These are phyloP conservation scores for Apiospora sp. DNA, from an alignment of 2,329 filamentous ascomycete genomes.

Conservation along the genomic window DNA sequence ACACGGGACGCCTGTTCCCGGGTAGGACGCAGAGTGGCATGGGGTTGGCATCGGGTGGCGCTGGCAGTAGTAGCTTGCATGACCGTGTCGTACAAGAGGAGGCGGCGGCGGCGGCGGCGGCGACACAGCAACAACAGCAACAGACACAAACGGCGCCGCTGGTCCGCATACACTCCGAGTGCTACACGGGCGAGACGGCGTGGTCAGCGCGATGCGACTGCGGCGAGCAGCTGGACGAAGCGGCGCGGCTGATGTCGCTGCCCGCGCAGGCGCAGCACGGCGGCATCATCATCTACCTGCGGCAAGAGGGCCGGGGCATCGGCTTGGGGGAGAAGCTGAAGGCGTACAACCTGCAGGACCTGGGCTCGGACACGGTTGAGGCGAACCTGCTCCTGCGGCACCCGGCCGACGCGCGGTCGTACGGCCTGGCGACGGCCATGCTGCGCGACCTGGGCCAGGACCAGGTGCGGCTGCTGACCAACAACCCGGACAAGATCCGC, in stretches of 20 bases:
- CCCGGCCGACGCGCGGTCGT: slow-evolving; percentile 92
- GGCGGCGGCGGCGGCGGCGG: not conserved
- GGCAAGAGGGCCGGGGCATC: slow-evolving; percentile 95
- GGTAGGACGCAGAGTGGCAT: slow-evolving; percentile 80
- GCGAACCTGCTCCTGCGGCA: slow-evolving; percentile 91
- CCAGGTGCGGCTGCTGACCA: slow-evolving; percentile 86
- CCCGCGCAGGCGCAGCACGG: slow-evolving; percentile 67
- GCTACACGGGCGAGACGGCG: slow-evolving; percentile 97
- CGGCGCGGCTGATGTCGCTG: slow-evolving; percentile 88
- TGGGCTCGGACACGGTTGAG: slow-evolving; percentile 97
- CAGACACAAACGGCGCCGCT: slow-evolving; percentile 63
- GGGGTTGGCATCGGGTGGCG: slow-evolving; percentile 40
- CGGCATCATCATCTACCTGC: slow-evolving; percentile 93
- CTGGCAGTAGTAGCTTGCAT: slow-evolving; percentile 32
- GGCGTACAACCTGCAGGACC: slow-evolving; percentile 95
- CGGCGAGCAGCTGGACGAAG: slow-evolving; percentile 96
- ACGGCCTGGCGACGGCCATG: slow-evolving; percentile 96
- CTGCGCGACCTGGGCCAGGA: slow-evolving; percentile 82
- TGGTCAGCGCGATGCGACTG: slow-evolving; percentile 99
- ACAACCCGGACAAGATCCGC: slow-evolving; percentile 96
- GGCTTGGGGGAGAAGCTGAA: slow-evolving; percentile 95
- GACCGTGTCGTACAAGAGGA: slow-evolving; percentile 12
- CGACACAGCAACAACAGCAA: slow-evolving; percentile 1
- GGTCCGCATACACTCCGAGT: slow-evolving; percentile 96
- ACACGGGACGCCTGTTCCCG: slow-evolving; percentile 86